These are phyloP conservation scores for Podila horticola DNA, from an alignment of 192 early-diverging fungal genomes.

Conservation along the genomic window DNA sequence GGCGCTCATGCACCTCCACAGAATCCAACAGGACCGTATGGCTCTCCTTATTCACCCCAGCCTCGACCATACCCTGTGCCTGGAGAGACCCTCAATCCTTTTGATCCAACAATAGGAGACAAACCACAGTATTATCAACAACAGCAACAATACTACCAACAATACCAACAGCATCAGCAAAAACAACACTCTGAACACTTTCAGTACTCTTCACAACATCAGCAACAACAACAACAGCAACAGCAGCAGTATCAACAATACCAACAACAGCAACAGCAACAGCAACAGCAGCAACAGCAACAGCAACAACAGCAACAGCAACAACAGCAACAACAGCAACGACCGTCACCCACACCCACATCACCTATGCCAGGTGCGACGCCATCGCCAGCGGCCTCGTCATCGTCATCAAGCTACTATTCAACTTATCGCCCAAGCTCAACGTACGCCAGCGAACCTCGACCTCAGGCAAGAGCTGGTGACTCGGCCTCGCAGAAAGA, in stretches of 20 bases:
- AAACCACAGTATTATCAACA: not conserved
- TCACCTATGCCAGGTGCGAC: constrained; percentile 6
- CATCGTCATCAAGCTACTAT: constrained; percentile 1
- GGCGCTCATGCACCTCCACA: no score
- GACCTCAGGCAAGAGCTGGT: not conserved
- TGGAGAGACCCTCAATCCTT: not conserved
- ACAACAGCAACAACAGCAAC: constrained; percentile 16
- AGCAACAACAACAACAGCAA: constrained; percentile 1
- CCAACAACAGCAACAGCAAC: constrained; percentile 4
- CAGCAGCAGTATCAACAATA: constrained; percentile 5
- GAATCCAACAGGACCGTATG: no score
- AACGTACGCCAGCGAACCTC: not conserved
- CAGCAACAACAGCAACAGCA: not conserved
- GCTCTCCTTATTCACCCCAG: no score
- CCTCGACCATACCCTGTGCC: no score
- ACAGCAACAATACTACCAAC: not conserved
- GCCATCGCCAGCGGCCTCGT: constrained; percentile 2
- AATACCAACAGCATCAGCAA: not conserved
- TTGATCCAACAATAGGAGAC: not conserved
- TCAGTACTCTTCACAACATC: no score
- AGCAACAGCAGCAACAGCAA: constrained; percentile 15
- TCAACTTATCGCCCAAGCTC: constrained; percentile 12
- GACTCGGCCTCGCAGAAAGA: no score
- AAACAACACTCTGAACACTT: no score
- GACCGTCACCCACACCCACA: constrained; percentile 7